phyloP scores from a whole-genome alignment of 306 rosid genomes.

The Cucumis cinereus region DNA sequence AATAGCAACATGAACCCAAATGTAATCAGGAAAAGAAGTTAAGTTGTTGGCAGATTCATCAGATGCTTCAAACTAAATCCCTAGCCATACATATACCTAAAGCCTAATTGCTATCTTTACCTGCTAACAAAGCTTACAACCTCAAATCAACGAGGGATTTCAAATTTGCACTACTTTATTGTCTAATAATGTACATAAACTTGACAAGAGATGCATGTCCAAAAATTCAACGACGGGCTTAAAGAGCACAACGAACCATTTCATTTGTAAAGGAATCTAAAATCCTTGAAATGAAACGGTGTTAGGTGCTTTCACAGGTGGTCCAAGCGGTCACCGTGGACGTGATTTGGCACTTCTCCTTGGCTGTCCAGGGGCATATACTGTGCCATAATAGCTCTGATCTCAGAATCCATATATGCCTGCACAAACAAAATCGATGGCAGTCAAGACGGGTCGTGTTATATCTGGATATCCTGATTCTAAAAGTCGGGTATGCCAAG shows the following conservation, averaged over 20 bases:
- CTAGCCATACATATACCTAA: background rate
- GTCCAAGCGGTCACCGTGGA: constrained; percentile 42
- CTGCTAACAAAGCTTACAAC: background rate
- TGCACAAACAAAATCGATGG: constrained; percentile 27
- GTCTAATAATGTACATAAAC: background rate
- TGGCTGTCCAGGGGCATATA: constrained; percentile 99
- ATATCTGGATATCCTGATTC: background rate
- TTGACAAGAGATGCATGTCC: background rate
- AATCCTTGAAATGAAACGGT: background rate
- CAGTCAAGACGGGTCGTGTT: background rate
- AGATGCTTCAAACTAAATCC: background rate
- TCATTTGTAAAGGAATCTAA: background rate
- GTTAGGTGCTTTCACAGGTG: constrained; percentile 31
- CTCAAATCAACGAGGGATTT: background rate
- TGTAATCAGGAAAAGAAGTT: background rate
- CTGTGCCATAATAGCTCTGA: constrained; percentile 98
- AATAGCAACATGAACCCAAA: background rate
- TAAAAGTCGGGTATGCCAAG: background rate
- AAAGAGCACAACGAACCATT: background rate
- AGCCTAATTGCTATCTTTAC: background rate
- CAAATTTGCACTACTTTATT: background rate
- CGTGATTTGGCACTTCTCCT: constrained; percentile 74
- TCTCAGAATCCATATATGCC: constrained; percentile 99
- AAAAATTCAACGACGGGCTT: background rate
- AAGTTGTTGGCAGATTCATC: background rate